phyloP scores from a whole-genome alignment of 108 stramenopile species.

The Mediolabrus comicus region DNA sequence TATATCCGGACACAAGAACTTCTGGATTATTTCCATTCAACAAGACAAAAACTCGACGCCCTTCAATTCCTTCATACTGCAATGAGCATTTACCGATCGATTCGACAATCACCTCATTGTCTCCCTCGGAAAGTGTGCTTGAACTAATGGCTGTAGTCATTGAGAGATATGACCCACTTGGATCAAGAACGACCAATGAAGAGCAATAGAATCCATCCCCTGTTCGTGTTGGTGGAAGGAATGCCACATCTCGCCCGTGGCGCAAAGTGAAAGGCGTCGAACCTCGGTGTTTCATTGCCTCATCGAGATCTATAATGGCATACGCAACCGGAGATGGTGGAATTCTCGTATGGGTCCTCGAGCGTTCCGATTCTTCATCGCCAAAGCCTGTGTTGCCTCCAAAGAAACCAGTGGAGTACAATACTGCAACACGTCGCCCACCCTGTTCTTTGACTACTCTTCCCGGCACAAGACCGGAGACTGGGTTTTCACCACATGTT shows the following conservation, averaged over 20 bases:
- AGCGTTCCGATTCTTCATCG: constrained; percentile 5
- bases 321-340: constrained; percentile 40
- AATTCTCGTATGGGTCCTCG: constrained; percentile 25
- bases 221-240: constrained; percentile 51
- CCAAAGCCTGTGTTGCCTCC: constrained; percentile 14
- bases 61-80: constrained; percentile 61
- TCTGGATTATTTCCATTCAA: constrained; percentile 42
- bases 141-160: constrained; percentile 39
- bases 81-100: constrained; percentile 42
- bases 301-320: constrained; percentile 49
- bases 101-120: constrained; percentile 37
- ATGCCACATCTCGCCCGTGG: constrained; percentile 68
- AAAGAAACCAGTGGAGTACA: constrained; percentile 48
- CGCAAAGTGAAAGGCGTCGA: constrained; percentile 40
- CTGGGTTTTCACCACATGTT: constrained; percentile 47
- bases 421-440: constrained; percentile 42
- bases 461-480: constrained; percentile 53
- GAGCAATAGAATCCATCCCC: constrained; percentile 41
- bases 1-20: constrained; percentile 45
- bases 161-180: constrained; percentile 40
- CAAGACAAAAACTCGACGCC: constrained; percentile 51
- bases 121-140: constrained; percentile 12
- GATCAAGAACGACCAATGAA: constrained; percentile 57
- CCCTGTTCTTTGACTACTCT: constrained; percentile 58
- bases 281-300: constrained; percentile 27